Conservation (phyloP, 148 eudicot genomes). For the Dianthus caryophyllus region DNA sequence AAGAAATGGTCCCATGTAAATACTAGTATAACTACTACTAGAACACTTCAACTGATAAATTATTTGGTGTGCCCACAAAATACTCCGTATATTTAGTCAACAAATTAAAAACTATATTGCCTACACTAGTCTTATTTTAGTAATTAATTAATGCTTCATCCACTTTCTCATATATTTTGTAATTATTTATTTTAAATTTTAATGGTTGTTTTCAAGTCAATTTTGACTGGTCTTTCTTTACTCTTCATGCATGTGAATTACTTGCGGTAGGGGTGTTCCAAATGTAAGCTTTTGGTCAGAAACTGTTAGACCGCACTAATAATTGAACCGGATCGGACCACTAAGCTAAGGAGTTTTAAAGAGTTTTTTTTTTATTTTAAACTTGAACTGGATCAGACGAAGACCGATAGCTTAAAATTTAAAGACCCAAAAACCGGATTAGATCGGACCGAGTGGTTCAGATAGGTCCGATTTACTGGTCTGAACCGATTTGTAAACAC, state of each 20-base stretch:
- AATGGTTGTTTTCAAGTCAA: neutral
- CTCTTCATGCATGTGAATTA: neutral
- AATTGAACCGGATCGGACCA: too few relatives aligned
- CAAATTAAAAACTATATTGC: neutral
- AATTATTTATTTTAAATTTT: neutral
- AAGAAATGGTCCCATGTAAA: neutral
- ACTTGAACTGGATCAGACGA: too few relatives aligned
- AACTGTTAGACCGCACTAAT: neutral
- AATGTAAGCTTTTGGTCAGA: neutral
- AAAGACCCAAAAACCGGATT: too few relatives aligned
- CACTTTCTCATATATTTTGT: neutral
- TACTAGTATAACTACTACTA: too few relatives aligned
- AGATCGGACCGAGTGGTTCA: too few relatives aligned
- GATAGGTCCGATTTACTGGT: too few relatives aligned
- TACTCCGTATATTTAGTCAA: neutral
- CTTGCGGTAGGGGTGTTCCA: too few relatives aligned
- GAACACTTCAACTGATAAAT: neutral
- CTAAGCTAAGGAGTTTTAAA: too few relatives aligned
- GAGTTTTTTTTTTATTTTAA: too few relatives aligned
- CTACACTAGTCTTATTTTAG: neutral
- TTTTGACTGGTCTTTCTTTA: neutral
- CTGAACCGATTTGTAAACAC: too few relatives aligned
- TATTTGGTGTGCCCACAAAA: neutral
- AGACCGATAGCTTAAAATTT: too few relatives aligned
- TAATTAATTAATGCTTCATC: neutral